These are phyloP conservation scores for Cercospora beticola DNA, from an alignment of 2,329 filamentous ascomycete genomes.

Conservation along the genomic window DNA sequence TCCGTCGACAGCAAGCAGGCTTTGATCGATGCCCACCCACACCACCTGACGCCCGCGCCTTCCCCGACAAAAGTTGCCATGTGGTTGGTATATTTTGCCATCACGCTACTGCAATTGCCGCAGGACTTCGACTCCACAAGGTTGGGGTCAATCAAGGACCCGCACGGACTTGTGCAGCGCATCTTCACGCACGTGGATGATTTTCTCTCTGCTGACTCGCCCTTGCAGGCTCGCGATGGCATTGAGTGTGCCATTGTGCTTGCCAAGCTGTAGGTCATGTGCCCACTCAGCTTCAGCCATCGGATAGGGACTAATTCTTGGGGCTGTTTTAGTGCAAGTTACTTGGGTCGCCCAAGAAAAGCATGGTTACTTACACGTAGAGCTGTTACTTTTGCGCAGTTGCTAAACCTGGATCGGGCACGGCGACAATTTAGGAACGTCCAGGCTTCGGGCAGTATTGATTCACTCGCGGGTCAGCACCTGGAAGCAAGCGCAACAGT, in stretches of 20 bases:
- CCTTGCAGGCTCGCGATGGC: not conserved
- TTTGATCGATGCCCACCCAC: not conserved
- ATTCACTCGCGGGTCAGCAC: not conserved
- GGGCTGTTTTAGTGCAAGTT: not conserved
- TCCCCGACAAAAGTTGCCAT: not conserved
- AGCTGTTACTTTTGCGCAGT: not conserved
- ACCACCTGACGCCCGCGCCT: not conserved
- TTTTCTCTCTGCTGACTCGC: not conserved
- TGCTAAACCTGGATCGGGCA: not conserved
- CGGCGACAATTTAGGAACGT: not conserved
- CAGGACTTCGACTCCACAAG: not conserved
- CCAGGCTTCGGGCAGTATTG: not conserved
- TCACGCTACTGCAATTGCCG: not conserved
- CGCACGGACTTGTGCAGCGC: not conserved
- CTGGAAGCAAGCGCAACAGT: not conserved
- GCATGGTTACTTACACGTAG: not conserved
- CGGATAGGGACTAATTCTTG: not conserved
- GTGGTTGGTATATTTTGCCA: not conserved
- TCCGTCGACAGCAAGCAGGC: not conserved
- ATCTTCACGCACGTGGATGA: not conserved
- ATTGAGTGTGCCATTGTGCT: not conserved
- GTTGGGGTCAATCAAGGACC: not conserved
- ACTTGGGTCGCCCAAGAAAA: not conserved
- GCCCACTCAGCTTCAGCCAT: not conserved
- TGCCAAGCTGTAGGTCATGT: not conserved